Conservation (phyloP, 2,329 filamentous ascomycete species). For the Zasmidium angulare region DNA sequence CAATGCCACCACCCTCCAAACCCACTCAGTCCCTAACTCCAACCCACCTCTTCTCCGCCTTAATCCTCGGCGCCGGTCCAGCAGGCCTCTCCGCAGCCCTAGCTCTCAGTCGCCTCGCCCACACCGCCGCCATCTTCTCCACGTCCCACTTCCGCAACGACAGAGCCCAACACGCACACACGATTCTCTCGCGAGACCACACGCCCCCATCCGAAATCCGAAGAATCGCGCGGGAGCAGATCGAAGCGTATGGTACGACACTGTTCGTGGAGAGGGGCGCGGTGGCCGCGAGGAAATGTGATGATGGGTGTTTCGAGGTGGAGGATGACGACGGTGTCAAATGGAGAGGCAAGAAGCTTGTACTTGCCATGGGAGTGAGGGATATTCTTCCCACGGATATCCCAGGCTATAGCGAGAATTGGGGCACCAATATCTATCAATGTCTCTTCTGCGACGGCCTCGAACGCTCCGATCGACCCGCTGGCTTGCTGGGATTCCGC, state of each 20-base stretch:
- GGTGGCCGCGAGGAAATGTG: not conserved
- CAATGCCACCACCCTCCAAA: not conserved
- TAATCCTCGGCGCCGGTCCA: not conserved
- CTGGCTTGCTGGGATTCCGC: not conserved
- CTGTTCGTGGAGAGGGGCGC: not conserved
- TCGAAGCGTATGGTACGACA: not conserved
- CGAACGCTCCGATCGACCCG: not conserved
- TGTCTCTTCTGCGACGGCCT: not conserved
- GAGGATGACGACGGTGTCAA: not conserved
- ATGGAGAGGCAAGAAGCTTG: conserved; percentile 3
- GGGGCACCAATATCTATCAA: not conserved
- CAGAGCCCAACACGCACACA: not conserved
- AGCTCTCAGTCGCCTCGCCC: not conserved
- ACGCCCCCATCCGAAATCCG: not conserved
- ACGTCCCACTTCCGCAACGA: not conserved
- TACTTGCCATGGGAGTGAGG: conserved; percentile 4
- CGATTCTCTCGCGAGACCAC: not conserved
- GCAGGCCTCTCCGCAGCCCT: not conserved
- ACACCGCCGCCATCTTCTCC: not conserved
- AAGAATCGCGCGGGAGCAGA: not conserved
- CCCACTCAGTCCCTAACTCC: not conserved
- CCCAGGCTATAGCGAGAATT: not conserved
- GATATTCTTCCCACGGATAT: not conserved
- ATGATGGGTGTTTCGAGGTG: not conserved
- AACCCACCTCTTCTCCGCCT: not conserved